Evolutionary conservation across 805 yeast species (phyloP).

Genomic region (Tetrapisispora arboricola): DNA sequence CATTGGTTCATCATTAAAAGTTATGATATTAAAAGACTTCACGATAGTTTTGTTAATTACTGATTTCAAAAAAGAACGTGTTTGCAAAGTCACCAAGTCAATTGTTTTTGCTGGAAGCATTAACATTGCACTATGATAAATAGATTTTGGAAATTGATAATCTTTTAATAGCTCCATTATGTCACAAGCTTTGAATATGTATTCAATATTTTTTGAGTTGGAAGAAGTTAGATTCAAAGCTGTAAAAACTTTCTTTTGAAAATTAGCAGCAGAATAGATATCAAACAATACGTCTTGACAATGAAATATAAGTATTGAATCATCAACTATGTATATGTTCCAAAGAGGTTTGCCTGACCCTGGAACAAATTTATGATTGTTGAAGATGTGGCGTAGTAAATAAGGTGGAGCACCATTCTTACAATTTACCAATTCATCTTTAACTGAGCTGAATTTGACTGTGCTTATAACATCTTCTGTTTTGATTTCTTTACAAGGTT

Average conservation of each 20-base stretch:
- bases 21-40: slow-evolving; percentile 16
- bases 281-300: slow-evolving; percentile 26
- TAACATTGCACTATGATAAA: slow-evolving; percentile 18
- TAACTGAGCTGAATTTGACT: slow-evolving; percentile 16
- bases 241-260: slow-evolving; percentile 18
- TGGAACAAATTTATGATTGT: slow-evolving; percentile 16
- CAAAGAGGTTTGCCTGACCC: slow-evolving; percentile 20
- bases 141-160: slow-evolving; percentile 15
- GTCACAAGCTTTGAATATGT: neutral
- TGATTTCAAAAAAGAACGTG: slow-evolving; percentile 21
- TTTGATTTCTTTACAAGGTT: slow-evolving; percentile 12
- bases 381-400: slow-evolving; percentile 21
- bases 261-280: slow-evolving; percentile 22
- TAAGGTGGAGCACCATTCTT: slow-evolving; percentile 27
- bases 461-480: slow-evolving; percentile 17
- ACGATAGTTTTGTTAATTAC: slow-evolving; percentile 16
- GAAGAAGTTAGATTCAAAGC: neutral
- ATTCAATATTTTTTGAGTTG: neutral
- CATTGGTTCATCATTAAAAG: slow-evolving; percentile 5
- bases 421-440: slow-evolving; percentile 24
- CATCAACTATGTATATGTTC: slow-evolving; percentile 21
- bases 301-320: slow-evolving; percentile 21
- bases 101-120: slow-evolving; percentile 20
- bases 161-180: neutral
- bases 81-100: slow-evolving; percentile 18